Evolutionary conservation across 371 early-diverging fungal genomes (phyloP), one percentile per base, ranked within the genome.

Genomic region (Cladochytrium tenue): DNA sequence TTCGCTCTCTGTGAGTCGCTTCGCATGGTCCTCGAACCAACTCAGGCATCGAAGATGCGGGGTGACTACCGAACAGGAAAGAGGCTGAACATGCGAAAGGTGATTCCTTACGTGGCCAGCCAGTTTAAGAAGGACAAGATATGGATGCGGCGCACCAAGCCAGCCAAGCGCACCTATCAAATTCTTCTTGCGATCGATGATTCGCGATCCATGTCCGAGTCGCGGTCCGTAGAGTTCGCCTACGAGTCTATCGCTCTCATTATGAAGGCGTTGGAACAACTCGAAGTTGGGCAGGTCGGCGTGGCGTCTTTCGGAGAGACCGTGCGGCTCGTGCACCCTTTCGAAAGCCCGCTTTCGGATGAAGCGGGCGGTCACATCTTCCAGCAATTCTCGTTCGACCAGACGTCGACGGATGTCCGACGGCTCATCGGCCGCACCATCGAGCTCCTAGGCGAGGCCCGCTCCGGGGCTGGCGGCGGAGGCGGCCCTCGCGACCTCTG

Each of bases 31-130:
- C 84, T 99, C 58, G 98, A 97, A 69, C 96, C 97, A 0, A 99
- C 99, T 28, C 86, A 95, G 72, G 95, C 95, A 1, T 92, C 93
- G 32, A 95, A 96, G 75, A 90, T 99, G 66, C 93, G 91, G 75
- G 99, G 99, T 52, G 99, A 99, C 84, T 99, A 97, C 80, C 91
- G 92, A 60, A 97, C 94, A 34, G 99, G 99, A 63, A 99, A 99
- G 79, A 94, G 99, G 30, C 89, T 99, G 63, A 99, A 99, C 78
- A 98, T 99, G 97, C 95, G 96, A 76, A 97, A 94, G 84, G 93
- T 99, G 61, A 95, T 99, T 68, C 95, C 98, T 1, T 99, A 98
- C 74, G 97, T 99, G 76, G 99, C 99, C 26, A 92, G 92, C 71
- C 93, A 97, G 74, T 99, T 93, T 85, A 95, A 95, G 84, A 98